Evolutionary conservation across 345 rosid genomes (phyloP), one percentile per base, ranked within the genome.

Genomic region (Populus deltoides): DNA sequence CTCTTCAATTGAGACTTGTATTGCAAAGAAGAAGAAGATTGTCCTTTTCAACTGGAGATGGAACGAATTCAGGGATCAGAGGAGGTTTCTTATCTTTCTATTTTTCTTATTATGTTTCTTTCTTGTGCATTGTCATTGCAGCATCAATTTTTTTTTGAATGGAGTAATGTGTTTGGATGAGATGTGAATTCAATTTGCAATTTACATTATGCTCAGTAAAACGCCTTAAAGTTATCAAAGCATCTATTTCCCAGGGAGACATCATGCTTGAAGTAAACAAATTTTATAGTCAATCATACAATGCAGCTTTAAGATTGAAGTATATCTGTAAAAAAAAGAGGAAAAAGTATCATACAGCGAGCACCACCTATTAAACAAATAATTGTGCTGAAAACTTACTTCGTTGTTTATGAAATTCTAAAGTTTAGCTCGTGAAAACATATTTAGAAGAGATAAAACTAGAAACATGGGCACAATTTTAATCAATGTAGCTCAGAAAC

Each of bases 1-100:
- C 90, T 95, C 53, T 93, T 93, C 81, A 98, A 89, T 91, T 75
- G 99, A 97, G 87, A 92, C 91, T 82, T 94, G 95, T 78, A 86
- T 91, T 69, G 78, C 87, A 24, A 97, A 94, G 90, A 97, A 97
- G 84, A 97, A 97, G 88, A 97, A 90, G 86, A 94, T 94, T 63
- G 84, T 92, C 68, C 91, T 97, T 83, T 84, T 78, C 95, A 90
- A 80, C 89, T 88, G 91, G 99, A 94, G 87, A 91, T 94, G 89
- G 97, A 94, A 69, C 95, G 95, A 53, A 82, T 86, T 75, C 97
- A 90, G 83, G 98, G 92, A 75, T 90, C 97, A 31, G 93, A 90
- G 73, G 97, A 93, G 97, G 99, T 96, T 71, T 73, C 62, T 78
- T 80, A 61, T 85, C 77, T 79, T 49, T 27, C 78, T 39, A 39